Conservation (phyloP, 1,284 basidiomycete genomes). For the Pascua guehoae region DNA sequence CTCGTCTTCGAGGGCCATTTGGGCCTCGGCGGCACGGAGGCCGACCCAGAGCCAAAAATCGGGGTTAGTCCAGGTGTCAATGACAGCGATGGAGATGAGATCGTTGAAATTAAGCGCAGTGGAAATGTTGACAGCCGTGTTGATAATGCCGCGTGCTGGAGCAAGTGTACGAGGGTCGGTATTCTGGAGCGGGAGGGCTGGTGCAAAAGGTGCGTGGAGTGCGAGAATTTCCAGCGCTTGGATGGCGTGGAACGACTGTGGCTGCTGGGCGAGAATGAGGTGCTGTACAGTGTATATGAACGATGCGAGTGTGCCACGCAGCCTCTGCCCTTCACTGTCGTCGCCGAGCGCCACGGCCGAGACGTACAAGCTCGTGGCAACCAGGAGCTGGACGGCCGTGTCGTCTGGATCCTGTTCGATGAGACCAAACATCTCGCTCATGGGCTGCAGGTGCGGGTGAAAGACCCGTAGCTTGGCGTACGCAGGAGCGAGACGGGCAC, state of each 20-base stretch:
- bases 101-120: constrained; percentile 20
- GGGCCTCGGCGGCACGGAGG: constrained; percentile 15
- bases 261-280: constrained; percentile 27
- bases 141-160: constrained; percentile 30
- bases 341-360: constrained; percentile 24
- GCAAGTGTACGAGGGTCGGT: constrained; percentile 26
- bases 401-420: constrained; percentile 9
- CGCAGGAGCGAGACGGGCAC: constrained; percentile 27
- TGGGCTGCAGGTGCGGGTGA: constrained; percentile 39
- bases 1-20: constrained; percentile 16
- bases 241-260: constrained; percentile 28
- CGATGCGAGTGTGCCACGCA: constrained; percentile 10
- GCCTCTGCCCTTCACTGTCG: constrained; percentile 17
- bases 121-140: constrained; percentile 17
- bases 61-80: constrained; percentile 19
- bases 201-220: constrained; percentile 36
- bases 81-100: constrained; percentile 13
- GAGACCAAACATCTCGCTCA: constrained; percentile 23
- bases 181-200: constrained; percentile 31
- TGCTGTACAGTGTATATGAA: constrained; percentile 25
- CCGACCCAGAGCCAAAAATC: constrained; percentile 36
- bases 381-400: constrained; percentile 22
- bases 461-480: constrained; percentile 31
- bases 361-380: constrained; percentile 30
- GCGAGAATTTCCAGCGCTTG: constrained; percentile 37